Base-by-base conservation (phyloP, 306 rosid genomes). In the Cucurbita pepo region DNA sequence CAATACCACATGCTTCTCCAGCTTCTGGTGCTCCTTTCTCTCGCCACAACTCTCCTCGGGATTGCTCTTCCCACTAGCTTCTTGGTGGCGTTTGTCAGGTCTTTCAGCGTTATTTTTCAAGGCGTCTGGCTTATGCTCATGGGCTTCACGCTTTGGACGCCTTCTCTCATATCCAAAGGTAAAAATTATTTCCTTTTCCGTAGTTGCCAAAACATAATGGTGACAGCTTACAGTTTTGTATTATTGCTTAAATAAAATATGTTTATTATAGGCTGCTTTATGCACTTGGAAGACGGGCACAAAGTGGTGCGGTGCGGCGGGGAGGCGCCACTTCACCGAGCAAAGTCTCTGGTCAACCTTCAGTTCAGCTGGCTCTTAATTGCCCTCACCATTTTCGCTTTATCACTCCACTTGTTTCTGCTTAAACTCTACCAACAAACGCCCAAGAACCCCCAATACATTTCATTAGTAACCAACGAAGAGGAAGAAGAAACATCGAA, bases 71-170 rank as follows among this genome's bases (percentile, higher is more conserved):
- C 86, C 0, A 72, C 52, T 14, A 88, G 88, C 43, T 88, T 93
- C 79, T 0, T 86, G 57, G 53, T 90, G 2, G 85, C 91, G 56
- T 93, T 90, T 41, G 83, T 87, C 5, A 82, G 96, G 43, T 90
- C 97, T 0, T 10, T 84, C 0, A 82, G 94, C 43, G 86, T 93
- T 48, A 16, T 76, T 7, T 87, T 86, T 52, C 96, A 88, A 72
- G 98, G 98, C 0, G 1, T 90, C 0, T 93, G 97, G 98, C 77
- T 93, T 5, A 52, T 87, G 0, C 53, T 75, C 37, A 85, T 86
- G 91, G 98, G 98, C 0, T 51, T 86, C 57, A 82, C 84, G 82
- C 83, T 94, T 0, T 94, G 97, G 97, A 94, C 87, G 0, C 97
- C 96, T 0, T 67, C 34, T 2, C 75, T 94, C 13, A 70, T 90